Evolutionary conservation across 768 basidiomycete genomes (phyloP), one percentile per base, ranked within the genome.

Genomic region (Lentinus tigrinus): DNA sequence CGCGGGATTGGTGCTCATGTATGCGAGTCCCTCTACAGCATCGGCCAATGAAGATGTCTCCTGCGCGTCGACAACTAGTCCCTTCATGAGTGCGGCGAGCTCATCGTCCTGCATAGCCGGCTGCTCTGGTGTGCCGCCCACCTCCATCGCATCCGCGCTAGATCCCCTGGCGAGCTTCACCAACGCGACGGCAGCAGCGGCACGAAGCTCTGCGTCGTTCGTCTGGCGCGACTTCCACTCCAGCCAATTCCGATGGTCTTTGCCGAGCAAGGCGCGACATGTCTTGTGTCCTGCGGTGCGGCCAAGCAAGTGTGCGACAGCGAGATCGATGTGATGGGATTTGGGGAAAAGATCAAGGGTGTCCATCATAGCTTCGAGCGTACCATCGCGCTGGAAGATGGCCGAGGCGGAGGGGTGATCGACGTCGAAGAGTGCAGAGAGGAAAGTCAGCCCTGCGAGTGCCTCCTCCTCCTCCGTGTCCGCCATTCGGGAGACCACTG

Each of bases 371-470:
- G 80, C 79, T 38, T 89, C 85, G 31, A 87, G 64, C 16, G 88
- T 69, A 3, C 84, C 86, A 58, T 91, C 87, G 49, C 78, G 76
- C 37, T 74, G 71, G 56, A 94, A 85, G 52, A 95, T 83, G 23
- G 77, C 64, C 10, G 85, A 76, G 10, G 90, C 93, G 1, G 84
- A 75, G 51, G 79, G 74, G 72, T 85, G 81, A 63, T 93, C 91
- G n/a, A 93, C 84, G 68, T 93, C 91, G 66, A 93, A 92, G 19
- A 95, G 75, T 0, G 90, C 91, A n/a, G 81, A 76, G 48, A 94
- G 77, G 69, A 93, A 87, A 1, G 84, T 79, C 38, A 89, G 72
- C 11, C 84, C 85, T 14, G 75, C 72, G 17, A 87, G 72, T 26
- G 85, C 70, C 36, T 77, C 75, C 11, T 66, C 56, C 69, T 89